Percentiles rank a stretch among this genome's conserved stretches.
These are phyloP conservation scores for Bauhinia variegata DNA, from an alignment of 306 rosid species.

Conservation along the genomic window DNA sequence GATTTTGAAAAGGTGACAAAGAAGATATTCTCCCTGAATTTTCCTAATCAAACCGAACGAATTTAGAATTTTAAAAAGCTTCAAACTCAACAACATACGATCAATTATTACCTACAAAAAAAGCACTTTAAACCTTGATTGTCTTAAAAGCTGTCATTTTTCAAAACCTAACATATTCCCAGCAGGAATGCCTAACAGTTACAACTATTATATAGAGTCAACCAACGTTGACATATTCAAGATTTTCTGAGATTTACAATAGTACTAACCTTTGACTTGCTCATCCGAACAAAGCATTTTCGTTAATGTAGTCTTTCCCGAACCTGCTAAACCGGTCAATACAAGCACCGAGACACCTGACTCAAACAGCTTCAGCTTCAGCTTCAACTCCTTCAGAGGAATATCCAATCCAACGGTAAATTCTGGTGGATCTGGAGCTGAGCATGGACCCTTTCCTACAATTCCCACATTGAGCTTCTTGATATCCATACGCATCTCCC, in stretches of 20 bases:
- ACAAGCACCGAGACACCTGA: constrained; percentile 36
- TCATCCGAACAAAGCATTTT: constrained; percentile 49
- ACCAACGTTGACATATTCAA: no score
- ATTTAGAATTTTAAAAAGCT: constrained; percentile 31
- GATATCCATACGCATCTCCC: neutral
- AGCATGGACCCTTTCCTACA: constrained; percentile 33
- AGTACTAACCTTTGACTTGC: constrained; percentile 47
- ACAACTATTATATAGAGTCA: no score
- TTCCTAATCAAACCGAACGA: constrained; percentile 38
- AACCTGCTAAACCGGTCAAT: constrained; percentile 56
- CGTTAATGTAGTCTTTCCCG: constrained; percentile 61
- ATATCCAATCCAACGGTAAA: constrained; percentile 55
- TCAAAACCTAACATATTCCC: no score
- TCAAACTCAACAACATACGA: neutral
- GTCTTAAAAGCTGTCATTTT: neutral
- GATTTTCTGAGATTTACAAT: no score
- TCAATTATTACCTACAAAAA: no score
- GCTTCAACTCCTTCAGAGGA: constrained; percentile 53
- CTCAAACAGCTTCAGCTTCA: constrained; percentile 38
- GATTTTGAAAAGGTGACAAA: constrained; percentile 43
- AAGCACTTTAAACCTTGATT: neutral
- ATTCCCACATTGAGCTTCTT: constrained; percentile 2
- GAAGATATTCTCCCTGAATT: constrained; percentile 53
- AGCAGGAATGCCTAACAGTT: no score
- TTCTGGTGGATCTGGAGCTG: constrained; percentile 41